Evolutionary conservation across 495 filamentous ascomycete species (phyloP), one percentile per base, ranked within the genome.

Genomic region (Penicillium riverlandense): DNA sequence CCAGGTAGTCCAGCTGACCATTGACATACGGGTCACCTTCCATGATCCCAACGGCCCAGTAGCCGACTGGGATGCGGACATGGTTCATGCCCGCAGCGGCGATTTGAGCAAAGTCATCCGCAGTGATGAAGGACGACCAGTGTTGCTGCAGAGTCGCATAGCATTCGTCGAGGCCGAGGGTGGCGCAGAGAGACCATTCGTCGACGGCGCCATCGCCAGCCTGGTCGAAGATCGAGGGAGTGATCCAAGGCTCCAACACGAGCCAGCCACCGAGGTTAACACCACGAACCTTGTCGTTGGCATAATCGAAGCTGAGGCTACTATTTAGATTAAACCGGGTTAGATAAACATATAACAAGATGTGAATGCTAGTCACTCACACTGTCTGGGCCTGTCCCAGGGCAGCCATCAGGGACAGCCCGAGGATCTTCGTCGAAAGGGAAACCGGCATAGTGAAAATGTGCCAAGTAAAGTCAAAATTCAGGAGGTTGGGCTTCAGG

Each of bases 41-140:
- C 6, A 77, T 44, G 4, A 77, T 77, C 12, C 65, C 66, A 12
- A 85, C 60, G 30, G 83, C 81, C 86, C 86, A 91, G 58, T 89
- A 89, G 11, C 86, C 86, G 42, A 90, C 74, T 2, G 86, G 86
- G 41, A 91, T 89, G 41, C 86, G 73, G 32, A 90, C 83, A 43
- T 86, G 82, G 59, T 88, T 90, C 49, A 90, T 57, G 11, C 86
- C 86, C 4, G 74, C 66, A 6, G 59, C 57, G 11, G 76, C 76
- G 39, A 90, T 89, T 39, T 81, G 68, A 7, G 69, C 59, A 52
- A 90, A 84, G 59, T 90, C 86, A 33, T 62, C 71, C 48, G 78
- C 62, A 6, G 79, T 84, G 54, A 89, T 80, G 68, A 76, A 90
- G 41, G 65, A 68, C 38, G 62, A 59, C 82, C 82, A 86, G 52